A percentile compares a stretch with the other conserved stretches of the same genome.
Conservation (phyloP, 2,329 filamentous ascomycete genomes). For the Hypoxylon sp. region DNA sequence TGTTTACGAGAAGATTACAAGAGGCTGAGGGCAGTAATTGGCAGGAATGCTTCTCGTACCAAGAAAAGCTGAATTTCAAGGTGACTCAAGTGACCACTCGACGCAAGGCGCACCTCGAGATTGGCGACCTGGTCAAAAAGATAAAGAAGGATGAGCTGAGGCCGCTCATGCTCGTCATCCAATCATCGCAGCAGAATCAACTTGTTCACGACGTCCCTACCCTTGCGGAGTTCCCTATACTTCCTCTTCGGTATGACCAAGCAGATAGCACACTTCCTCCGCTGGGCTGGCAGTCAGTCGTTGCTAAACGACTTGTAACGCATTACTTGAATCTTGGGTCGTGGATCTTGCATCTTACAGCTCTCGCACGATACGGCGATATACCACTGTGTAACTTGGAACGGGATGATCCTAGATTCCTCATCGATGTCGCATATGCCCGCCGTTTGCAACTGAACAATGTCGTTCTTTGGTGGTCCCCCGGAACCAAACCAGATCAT, state of each 20-base stretch:
- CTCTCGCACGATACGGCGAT: conserved; percentile 91
- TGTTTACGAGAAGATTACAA: conserved; percentile 72
- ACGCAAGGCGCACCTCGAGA: conserved; percentile 87
- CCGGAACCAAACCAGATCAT: conserved; percentile 87
- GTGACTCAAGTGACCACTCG: conserved; percentile 88
- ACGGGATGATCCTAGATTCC: conserved; percentile 89
- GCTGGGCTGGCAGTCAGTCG: conserved; percentile 91
- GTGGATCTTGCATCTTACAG: conserved; percentile 90
- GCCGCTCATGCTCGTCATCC: conserved; percentile 86
- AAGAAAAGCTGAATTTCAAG: conserved; percentile 86
- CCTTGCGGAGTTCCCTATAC: conserved; percentile 83
- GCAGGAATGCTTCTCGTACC: conserved; percentile 87
- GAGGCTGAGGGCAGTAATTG: conserved; percentile 77
- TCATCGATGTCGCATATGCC: conserved; percentile 97
- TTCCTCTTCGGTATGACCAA: conserved; percentile 84
- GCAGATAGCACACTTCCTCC: conserved; percentile 89
- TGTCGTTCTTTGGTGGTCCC: conserved; percentile 97
- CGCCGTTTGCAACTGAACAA: conserved; percentile 89
- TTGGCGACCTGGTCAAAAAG: conserved; percentile 89
- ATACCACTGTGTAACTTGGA: conserved; percentile 96
- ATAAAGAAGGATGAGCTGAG: conserved; percentile 85
- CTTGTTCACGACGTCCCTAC: conserved; percentile 87
- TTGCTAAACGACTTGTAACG: conserved; percentile 85
- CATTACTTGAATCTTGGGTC: conserved; percentile 94
- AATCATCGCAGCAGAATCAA: conserved; percentile 85